These are phyloP conservation scores for Solanum dulcamara DNA, from an alignment of 257 asterid genomes.

Conservation along the genomic window DNA sequence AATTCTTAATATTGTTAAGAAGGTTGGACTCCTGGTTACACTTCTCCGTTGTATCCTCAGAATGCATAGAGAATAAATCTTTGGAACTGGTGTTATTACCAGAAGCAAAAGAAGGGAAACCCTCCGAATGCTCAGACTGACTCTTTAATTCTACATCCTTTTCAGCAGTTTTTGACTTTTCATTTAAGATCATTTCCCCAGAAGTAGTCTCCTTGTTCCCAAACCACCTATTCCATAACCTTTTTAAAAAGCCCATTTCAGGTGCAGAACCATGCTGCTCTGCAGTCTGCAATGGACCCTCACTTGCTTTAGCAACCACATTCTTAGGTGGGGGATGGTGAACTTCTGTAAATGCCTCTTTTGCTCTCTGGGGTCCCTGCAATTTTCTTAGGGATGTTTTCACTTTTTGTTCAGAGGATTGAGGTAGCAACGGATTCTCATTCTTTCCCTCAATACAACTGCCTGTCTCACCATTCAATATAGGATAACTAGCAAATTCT, in stretches of 20 bases:
- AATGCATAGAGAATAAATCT: constrained; percentile 2
- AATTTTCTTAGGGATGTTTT: constrained; percentile 7
- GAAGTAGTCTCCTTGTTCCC: constrained; percentile 18
- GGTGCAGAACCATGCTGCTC: constrained; percentile 14
- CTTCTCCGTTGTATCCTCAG: constrained; percentile 10
- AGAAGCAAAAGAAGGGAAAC: constrained; percentile 31
- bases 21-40: constrained; percentile 14
- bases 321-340: constrained; percentile 24
- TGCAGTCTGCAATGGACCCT: constrained; percentile 1
- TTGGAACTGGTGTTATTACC: constrained; percentile 18
- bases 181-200: constrained; percentile 8
- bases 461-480: constrained; percentile 12
- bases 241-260: constrained; percentile 32
- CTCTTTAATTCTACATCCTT: constrained; percentile 7
- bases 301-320: constrained; percentile 19
- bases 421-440: constrained; percentile 14
- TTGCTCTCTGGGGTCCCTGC: constrained; percentile 10
- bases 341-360: constrained; percentile 16
- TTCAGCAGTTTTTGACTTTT: constrained; percentile 8
- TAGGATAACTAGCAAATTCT: constrained; percentile 6
- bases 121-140: constrained; percentile 6
- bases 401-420: constrained; percentile 10
- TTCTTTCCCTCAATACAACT: constrained; percentile 9
- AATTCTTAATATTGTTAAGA: constrained; percentile 12
- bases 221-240: constrained; percentile 44